Evolutionary conservation across 2,329 filamentous ascomycete species (phyloP).

Genomic region (Xylaria sp.): DNA sequence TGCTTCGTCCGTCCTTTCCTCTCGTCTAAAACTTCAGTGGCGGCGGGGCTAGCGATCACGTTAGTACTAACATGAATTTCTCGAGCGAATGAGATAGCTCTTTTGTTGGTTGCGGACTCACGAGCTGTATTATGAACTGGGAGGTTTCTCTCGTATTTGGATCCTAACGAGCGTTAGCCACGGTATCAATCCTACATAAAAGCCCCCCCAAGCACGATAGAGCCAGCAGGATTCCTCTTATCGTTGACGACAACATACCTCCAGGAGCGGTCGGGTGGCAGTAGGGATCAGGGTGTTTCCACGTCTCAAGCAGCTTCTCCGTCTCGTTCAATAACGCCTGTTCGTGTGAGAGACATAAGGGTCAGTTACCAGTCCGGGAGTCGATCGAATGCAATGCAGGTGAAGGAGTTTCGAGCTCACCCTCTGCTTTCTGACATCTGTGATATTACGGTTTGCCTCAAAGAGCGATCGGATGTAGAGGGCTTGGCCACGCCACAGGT

Average conservation of each 20-base stretch:
- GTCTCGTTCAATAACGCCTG: conserved; percentile 89
- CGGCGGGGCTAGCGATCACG: conserved; percentile 57
- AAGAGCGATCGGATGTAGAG: conserved; percentile 96
- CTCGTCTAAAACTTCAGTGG: conserved; percentile 58
- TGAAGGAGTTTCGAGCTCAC: conserved; percentile 59
- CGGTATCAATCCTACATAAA: not conserved
- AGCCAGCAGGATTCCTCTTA: not conserved
- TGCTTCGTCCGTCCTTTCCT: conserved; percentile 19
- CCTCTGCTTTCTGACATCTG: conserved; percentile 85
- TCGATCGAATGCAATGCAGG: conserved; percentile 9
- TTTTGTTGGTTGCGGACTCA: conserved; percentile 61
- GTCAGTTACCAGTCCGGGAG: conserved; percentile 18
- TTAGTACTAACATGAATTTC: conserved; percentile 37
- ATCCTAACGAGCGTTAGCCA: conserved; percentile 67
- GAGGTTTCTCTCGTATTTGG: conserved; percentile 95
- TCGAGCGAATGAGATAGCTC: not conserved
- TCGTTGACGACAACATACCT: conserved; percentile 66
- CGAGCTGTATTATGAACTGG: conserved; percentile 82
- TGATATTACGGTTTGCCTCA: conserved; percentile 88
- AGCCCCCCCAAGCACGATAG: not conserved
- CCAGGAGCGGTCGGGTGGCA: conserved; percentile 89
- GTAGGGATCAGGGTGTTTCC: conserved; percentile 98
- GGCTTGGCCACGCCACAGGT: conserved; percentile 95
- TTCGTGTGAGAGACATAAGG: conserved; percentile 23
- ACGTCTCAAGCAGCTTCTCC: conserved; percentile 86